Evolutionary conservation across 768 basidiomycete genomes (phyloP).

Genomic region (Boletus sensibilis): DNA sequence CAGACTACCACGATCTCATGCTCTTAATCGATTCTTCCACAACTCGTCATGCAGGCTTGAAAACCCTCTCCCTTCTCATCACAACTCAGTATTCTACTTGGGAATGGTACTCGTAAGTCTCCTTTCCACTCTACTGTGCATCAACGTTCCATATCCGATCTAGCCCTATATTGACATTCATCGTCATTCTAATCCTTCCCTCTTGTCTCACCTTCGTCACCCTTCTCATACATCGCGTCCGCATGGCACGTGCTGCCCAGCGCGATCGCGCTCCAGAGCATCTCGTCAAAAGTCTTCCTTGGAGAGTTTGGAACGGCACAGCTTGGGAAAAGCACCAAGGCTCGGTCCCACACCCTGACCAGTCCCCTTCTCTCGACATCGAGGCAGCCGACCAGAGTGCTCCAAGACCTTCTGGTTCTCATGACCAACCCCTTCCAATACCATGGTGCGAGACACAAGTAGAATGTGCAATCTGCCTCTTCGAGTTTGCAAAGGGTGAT

Average conservation of each 20-base stretch:
- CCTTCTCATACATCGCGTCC: conserved; percentile 84
- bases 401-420: conserved; percentile 26
- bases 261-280: conserved; percentile 83
- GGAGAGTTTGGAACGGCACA: conserved; percentile 77
- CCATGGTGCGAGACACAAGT: conserved; percentile 79
- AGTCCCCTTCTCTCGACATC: conserved; percentile 31
- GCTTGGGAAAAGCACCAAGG: conserved; percentile 77
- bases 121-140: background rate
- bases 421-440: conserved; percentile 36
- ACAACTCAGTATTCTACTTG: conserved; percentile 79
- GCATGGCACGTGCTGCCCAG: conserved; percentile 76
- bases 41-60: conserved; percentile 74
- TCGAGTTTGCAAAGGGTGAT: conserved; percentile 83
- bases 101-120: conserved; percentile 87
- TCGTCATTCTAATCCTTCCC: conserved; percentile 86
- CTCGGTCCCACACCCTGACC: conserved; percentile 26
- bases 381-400: conserved; percentile 36
- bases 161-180: conserved; percentile 82
- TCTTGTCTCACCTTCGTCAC: conserved; percentile 87
- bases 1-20: conserved; percentile 71
- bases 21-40: conserved; percentile 72
- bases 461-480: conserved; percentile 94
- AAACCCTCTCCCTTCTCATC: conserved; percentile 73
- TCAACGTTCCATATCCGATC: conserved; percentile 9
- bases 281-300: conserved; percentile 74